Percentiles rank a stretch among this genome's conserved stretches.
Evolutionary conservation across 2,329 filamentous ascomycete species (phyloP).

Genomic region (Exophiala spinifera): DNA sequence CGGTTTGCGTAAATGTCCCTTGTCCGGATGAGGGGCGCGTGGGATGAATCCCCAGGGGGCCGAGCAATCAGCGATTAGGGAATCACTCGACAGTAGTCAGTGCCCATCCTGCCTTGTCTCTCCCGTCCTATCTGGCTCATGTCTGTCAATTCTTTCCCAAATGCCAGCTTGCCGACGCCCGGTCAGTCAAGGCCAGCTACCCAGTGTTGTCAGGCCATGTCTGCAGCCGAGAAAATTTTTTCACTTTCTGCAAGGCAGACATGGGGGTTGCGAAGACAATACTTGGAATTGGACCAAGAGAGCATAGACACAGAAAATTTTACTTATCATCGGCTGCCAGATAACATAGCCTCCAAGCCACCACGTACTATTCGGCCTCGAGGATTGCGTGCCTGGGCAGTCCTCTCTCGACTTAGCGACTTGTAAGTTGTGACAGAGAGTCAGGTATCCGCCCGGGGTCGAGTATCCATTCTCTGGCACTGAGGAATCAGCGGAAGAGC

Average conservation of each 20-base stretch:
- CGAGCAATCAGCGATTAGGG: too few relatives aligned
- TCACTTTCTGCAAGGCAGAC: not conserved
- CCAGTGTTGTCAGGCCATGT: not conserved
- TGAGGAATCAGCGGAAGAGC: too few relatives aligned
- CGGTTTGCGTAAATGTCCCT: constrained; percentile 14
- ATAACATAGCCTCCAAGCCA: constrained; percentile 1
- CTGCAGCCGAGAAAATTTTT: not conserved
- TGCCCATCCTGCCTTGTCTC: not conserved
- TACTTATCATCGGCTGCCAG: constrained; percentile 1
- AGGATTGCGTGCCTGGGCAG: not conserved
- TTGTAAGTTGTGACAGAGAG: too few relatives aligned
- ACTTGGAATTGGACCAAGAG: not conserved
- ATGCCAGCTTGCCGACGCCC: not conserved
- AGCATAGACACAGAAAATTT: not conserved
- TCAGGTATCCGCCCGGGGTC: too few relatives aligned
- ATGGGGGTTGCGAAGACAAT: not conserved
- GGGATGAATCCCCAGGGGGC: not conserved
- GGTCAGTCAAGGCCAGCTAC: not conserved
- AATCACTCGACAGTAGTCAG: too few relatives aligned
- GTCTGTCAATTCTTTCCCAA: not conserved
- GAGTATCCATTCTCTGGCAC: too few relatives aligned
- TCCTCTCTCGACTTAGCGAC: not conserved
- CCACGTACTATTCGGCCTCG: not conserved
- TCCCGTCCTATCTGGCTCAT: too few relatives aligned
- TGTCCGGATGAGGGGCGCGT: not conserved